These are phyloP conservation scores for Cucurbita ficifolia DNA, from an alignment of 306 rosid species.

Conservation along the genomic window DNA sequence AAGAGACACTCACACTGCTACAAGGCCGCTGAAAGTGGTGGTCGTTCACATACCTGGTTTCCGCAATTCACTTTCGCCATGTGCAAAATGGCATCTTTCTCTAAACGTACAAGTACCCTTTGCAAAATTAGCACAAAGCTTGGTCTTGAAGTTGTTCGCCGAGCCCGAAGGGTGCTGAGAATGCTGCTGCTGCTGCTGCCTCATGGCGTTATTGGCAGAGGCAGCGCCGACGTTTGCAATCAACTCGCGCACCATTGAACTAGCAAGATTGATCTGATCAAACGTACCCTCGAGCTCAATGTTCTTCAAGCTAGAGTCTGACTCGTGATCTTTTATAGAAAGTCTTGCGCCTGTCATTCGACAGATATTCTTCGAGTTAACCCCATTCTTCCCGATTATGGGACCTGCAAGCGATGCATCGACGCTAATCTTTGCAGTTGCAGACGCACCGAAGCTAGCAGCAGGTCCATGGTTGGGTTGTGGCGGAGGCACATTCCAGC, in stretches of 20 bases:
- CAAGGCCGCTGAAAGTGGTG: background rate
- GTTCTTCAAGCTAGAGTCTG: conserved; percentile 54
- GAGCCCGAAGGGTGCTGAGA: conserved; percentile 8
- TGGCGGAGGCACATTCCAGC: conserved; percentile 26
- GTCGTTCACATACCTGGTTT: conserved; percentile 17
- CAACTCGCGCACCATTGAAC: conserved; percentile 74
- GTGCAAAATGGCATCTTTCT: conserved; percentile 81
- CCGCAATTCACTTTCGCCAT: conserved; percentile 61
- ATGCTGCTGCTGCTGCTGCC: conserved; percentile 5
- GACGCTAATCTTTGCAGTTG: conserved; percentile 69
- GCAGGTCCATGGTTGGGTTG: conserved; percentile 37
- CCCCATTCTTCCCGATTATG: conserved; percentile 69
- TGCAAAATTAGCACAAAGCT: conserved; percentile 53
- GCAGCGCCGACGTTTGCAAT: conserved; percentile 44
- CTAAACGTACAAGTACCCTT: conserved; percentile 79
- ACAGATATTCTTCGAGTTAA: conserved; percentile 67
- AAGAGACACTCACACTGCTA: background rate
- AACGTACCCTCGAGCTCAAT: conserved; percentile 79
- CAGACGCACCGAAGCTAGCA: conserved; percentile 60
- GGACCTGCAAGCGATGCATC: conserved; percentile 78
- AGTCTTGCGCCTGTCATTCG: conserved; percentile 74
- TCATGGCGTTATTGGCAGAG: conserved; percentile 28
- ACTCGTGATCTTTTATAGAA: conserved; percentile 58
- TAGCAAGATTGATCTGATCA: conserved; percentile 67
- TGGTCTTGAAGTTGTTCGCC: conserved; percentile 54